A percentile compares a stretch with the other conserved stretches of the same genome.
Evolutionary conservation across 208 protist genomes (phyloP).

Genomic region (Leishmania turanica): DNA sequence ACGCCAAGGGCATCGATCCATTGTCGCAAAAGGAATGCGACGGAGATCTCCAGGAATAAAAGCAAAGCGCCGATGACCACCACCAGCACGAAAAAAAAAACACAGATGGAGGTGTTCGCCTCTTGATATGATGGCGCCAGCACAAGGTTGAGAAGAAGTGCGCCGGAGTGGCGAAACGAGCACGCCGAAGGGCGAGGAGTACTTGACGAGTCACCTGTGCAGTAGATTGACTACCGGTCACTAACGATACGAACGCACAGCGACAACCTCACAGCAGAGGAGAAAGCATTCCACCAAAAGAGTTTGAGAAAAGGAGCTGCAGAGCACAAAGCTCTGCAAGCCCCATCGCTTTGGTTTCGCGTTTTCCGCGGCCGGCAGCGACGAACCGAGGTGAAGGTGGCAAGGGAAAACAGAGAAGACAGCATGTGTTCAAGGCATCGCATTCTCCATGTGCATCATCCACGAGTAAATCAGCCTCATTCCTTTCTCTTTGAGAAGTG

Average conservation of each 20-base stretch:
- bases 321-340: background rate
- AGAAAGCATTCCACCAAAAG: background rate
- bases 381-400: background rate
- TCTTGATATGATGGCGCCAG: background rate
- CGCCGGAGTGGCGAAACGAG: too few species aligned
- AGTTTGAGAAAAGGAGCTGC: background rate
- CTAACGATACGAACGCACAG: too few species aligned
- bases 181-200: background rate
- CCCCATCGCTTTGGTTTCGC: background rate
- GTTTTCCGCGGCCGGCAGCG: background rate
- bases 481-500: background rate
- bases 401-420: background rate
- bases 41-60: background rate
- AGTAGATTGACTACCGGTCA: background rate
- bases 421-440: background rate
- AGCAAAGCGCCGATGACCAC: background rate
- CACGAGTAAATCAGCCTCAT: background rate
- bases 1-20: slow-evolving; percentile 28
- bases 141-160: background rate
- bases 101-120: background rate
- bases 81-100: background rate
- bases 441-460: background rate
- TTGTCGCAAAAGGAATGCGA: background rate
- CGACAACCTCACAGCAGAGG: background rate
- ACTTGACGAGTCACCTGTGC: background rate